Evolutionary conservation across 2,329 filamentous ascomycete genomes (phyloP), one percentile per base, ranked within the genome.

Genomic region (Pseudogymnoascus sp.): DNA sequence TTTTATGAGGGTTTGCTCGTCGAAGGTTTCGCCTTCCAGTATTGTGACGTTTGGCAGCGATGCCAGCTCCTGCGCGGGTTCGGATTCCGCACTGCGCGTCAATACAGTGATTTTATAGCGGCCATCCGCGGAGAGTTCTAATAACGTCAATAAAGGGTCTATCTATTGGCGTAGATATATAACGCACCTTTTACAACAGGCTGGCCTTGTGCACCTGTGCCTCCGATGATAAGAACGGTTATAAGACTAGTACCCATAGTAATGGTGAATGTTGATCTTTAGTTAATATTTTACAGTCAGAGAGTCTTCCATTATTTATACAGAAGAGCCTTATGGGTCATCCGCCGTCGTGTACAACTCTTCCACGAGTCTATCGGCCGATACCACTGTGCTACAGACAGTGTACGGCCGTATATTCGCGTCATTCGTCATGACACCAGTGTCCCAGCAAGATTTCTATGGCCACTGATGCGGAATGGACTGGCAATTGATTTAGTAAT

Each of bases 211-310:
- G 75, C 76, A 4, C 76, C 76, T 1, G 76, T 77, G 10, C 75
- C 75, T 11, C 76, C 76, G 34, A 77, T 74, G 36, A 75, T 60
- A 76, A 78, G 73, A 88, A 90, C 41, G 79, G 79, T 72, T 81
- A 34, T 23, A 6, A 34, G 51, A 19, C 25, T 25, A 57, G 51
- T 28, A 14, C 51, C 51, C 51, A 57, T 57, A 3, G 51, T 19
- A 34, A 34, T 7, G 4, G 10, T 34, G 8, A 19, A 57, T 31
- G 25, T 16, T 54, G 25, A 54, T 34, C 3, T 57, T 31, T 34
- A 7, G 6, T 31, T 31, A 16, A 54, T 31, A 31, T 31, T 54
- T 19, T 8, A 54, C 14, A 31, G 14, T 25, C 3, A 34, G 34
- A 10, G 28, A 19, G 25, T n/a, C n/a, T n/a, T n/a, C n/a, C n/a